phyloP scores from a whole-genome alignment of 768 basidiomycete genomes.

The Mycena chlorophos region DNA sequence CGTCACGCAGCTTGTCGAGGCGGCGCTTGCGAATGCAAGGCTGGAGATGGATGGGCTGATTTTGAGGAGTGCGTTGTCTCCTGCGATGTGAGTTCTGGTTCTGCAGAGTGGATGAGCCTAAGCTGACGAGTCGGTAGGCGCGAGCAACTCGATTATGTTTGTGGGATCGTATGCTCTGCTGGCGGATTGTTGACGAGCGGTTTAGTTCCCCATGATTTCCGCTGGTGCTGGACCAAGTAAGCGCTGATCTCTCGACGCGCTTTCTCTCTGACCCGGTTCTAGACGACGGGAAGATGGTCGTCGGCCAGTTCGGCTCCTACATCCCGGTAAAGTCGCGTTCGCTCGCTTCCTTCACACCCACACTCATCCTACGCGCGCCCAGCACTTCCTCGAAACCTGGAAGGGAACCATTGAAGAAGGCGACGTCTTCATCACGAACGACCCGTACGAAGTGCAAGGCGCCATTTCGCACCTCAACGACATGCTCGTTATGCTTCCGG shows the following conservation, averaged over 20 bases:
- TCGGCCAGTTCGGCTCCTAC: conserved; percentile 33
- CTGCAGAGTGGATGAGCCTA: not conserved
- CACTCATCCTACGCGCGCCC: not conserved
- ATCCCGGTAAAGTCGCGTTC: conserved; percentile 27
- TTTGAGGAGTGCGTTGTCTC: conserved; percentile 27
- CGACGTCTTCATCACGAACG: conserved; percentile 30
- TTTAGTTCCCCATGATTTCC: conserved; percentile 32
- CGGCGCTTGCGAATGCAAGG: conserved; percentile 25
- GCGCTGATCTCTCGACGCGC: not conserved
- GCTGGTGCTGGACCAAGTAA: conserved; percentile 28
- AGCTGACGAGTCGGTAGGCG: conserved; percentile 15
- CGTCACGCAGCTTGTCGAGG: conserved; percentile 25
- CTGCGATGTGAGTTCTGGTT: conserved; percentile 22
- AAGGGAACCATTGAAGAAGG: conserved; percentile 32
- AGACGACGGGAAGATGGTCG: conserved; percentile 31
- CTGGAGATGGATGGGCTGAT: conserved; percentile 33
- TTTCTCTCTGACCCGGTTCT: not conserved
- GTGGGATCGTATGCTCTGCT: not conserved
- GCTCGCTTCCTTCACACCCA: not conserved
- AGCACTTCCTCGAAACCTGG: conserved; percentile 31
- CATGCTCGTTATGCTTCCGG: conserved; percentile 30
- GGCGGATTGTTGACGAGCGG: not conserved
- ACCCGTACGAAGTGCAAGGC: conserved; percentile 28
- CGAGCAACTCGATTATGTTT: conserved; percentile 26
- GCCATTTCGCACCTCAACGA: conserved; percentile 35